Evolutionary conservation across 2,329 filamentous ascomycete genomes (phyloP), one percentile per base, ranked within the genome.

Genomic region (Allantophomopsis lycopodina): DNA sequence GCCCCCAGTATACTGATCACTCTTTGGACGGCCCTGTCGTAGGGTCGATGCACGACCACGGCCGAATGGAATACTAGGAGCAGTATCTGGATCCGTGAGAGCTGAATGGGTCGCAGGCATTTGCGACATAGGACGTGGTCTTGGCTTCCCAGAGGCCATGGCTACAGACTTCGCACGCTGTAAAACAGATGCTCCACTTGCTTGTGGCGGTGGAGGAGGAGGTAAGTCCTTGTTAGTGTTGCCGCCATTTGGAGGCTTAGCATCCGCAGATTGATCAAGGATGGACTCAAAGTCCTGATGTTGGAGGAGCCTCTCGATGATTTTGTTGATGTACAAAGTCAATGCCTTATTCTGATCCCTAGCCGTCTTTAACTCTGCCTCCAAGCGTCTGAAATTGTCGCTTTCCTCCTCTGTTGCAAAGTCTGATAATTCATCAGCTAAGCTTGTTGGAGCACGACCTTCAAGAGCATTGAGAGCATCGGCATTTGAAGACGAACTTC

Each of bases 301-400:
- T 56, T 94, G 83, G 45, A 98, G 72, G 35, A 98, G 75, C 41
- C 91, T 83, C 59, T 91, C 91, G 57, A 98, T 94, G 59, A 98
- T 96, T 65, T 91, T 94, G 73, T 96, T 94, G 67, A 98, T 95
- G 65, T 98, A 98, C 48, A 96, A 69, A 17, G 87, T 94, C 50
- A 98, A 69, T 21, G 91, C 91, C 66, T 96, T 96, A 68, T 98
- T 96, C 65, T 94, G 81, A 57, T 94, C 89, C 63, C 84, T 89
- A 50, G 85, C 66, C 7, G 74, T 70, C 60, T 83, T 86, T 49
- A 91, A 61, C 52, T 96, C 89, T 10, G 69, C 62, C 56, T 95
- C 88, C 11, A 91, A 67, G 39, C 76, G 76, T 51, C 79, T 79
- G 48, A 74, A 69, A 36, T 62, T 63, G 40, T 77, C 73, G 47